Conservation (phyloP, 2,329 filamentous ascomycete species). For the Thelonectria olida region DNA sequence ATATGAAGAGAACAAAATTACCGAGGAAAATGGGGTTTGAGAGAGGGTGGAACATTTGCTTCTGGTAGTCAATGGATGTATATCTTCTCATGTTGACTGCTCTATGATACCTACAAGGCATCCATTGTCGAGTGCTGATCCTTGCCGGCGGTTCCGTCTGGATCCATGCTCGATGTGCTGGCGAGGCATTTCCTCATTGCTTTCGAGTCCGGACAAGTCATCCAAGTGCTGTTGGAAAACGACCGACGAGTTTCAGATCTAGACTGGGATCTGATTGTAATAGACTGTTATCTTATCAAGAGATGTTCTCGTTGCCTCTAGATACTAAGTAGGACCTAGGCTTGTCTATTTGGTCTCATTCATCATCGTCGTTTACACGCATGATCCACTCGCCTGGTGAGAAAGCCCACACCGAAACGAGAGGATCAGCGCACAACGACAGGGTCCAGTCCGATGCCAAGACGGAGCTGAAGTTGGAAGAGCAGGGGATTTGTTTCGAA, state of each 20-base stretch:
- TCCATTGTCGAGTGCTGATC: slow-evolving; percentile 10
- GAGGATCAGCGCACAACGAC: neutral
- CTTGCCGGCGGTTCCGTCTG: neutral
- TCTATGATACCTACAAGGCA: no score
- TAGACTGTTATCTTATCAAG: no score
- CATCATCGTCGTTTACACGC: no score
- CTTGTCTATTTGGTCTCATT: neutral
- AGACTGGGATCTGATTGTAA: no score
- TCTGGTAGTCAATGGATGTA: neutral
- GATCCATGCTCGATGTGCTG: no score
- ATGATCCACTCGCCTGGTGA: neutral
- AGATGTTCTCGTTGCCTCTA: no score
- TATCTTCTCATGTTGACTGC: no score
- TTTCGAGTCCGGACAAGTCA: no score
- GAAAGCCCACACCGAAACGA: neutral
- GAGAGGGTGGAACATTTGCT: neutral
- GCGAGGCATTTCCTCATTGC: no score
- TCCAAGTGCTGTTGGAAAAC: no score
- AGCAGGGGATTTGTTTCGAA: neutral
- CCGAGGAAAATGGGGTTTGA: neutral
- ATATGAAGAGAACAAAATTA: neutral
- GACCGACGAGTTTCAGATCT: no score
- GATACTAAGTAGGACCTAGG: neutral
- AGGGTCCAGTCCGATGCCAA: slow-evolving; percentile 3
- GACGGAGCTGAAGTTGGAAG: slow-evolving; percentile 10